Evolutionary conservation across 768 basidiomycete genomes (phyloP).

Genomic region (Leccinum boreale): DNA sequence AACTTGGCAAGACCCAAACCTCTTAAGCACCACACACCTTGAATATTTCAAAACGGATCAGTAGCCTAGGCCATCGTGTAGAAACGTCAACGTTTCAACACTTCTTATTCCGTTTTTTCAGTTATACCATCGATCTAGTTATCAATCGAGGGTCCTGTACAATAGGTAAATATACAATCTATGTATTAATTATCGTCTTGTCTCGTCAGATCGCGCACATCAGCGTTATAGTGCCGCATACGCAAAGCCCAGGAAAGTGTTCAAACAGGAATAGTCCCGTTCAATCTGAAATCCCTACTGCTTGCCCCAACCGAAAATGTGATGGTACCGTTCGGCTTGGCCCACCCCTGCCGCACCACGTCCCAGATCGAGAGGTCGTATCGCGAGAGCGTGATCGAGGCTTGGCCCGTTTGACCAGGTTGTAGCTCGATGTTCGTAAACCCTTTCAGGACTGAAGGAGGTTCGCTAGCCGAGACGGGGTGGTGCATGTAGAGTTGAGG

Average conservation of each 20-base stretch:
- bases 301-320: slow-evolving; percentile 65
- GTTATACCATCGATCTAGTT: background rate
- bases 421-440: slow-evolving; percentile 57
- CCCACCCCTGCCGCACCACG: slow-evolving; percentile 69
- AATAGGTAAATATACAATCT: background rate
- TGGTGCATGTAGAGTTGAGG: slow-evolving; percentile 76
- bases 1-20: no score
- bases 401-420: slow-evolving; percentile 44
- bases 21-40: no score
- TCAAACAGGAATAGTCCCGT: slow-evolving; percentile 35
- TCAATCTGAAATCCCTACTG: slow-evolving; percentile 58
- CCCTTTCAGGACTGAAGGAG: slow-evolving; percentile 67
- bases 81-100: no score
- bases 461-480: slow-evolving; percentile 60
- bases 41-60: no score
- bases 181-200: background rate
- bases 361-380: slow-evolving; percentile 81
- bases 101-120: no score
- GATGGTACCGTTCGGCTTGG: slow-evolving; percentile 60
- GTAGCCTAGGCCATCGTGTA: no score
- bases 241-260: background rate
- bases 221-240: background rate
- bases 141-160: background rate
- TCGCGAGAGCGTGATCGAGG: slow-evolving; percentile 58
- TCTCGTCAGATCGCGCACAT: background rate